These are phyloP conservation scores for Lichtheimia ornata DNA, from an alignment of 371 early-diverging fungal species.

Conservation along the genomic window DNA sequence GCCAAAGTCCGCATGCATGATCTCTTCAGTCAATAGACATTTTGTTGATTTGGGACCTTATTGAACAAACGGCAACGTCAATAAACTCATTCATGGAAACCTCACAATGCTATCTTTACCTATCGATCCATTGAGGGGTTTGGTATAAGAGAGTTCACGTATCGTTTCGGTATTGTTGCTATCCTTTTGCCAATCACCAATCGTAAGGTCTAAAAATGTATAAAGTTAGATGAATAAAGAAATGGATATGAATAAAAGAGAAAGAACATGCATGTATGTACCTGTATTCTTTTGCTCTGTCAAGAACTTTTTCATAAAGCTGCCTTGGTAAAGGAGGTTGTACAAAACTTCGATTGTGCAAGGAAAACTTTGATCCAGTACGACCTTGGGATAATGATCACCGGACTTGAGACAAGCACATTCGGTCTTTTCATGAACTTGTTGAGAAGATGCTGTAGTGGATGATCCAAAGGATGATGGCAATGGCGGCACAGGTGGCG, in stretches of 20 bases:
- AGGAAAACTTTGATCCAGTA: conserved; percentile 50
- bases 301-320: conserved; percentile 41
- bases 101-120: conserved; percentile 24
- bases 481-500: neutral
- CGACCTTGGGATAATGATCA: conserved; percentile 50
- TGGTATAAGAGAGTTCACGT: conserved; percentile 45
- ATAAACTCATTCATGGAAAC: neutral
- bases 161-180: conserved; percentile 19
- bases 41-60: conserved; percentile 74
- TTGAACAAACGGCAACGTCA: no score
- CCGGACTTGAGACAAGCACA: conserved; percentile 52
- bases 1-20: conserved; percentile 58
- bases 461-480: no score
- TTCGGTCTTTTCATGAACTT: conserved; percentile 32
- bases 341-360: conserved; percentile 52
- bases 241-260: conserved; percentile 1
- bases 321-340: conserved; percentile 46
- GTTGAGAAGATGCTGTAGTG: conserved; percentile 5
- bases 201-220: conserved; percentile 28
- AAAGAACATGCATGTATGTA: conserved; percentile 17
- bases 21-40: conserved; percentile 64
- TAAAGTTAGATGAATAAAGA: neutral
- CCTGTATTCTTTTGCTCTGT: conserved; percentile 47
- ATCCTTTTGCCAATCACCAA: conserved; percentile 44
- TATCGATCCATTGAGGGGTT: conserved; percentile 38